Evolutionary conservation across 441 rosid species (phyloP).

Genomic region (Brassica hybrid): DNA sequence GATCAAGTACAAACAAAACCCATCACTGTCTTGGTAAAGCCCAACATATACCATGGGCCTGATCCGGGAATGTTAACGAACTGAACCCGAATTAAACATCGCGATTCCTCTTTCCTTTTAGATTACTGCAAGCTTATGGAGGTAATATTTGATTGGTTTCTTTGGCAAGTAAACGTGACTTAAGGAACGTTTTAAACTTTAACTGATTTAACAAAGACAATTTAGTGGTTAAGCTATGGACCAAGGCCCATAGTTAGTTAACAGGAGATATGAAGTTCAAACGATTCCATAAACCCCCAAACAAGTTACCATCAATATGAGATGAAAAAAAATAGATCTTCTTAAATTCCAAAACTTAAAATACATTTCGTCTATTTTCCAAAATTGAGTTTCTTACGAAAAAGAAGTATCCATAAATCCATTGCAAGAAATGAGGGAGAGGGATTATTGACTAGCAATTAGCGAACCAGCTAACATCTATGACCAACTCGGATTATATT

Average conservation of each 20-base stretch:
- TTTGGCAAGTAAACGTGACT: background rate
- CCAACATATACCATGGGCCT: constrained; percentile 18
- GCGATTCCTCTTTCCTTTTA: background rate
- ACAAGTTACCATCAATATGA: no score
- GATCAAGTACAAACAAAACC: background rate
- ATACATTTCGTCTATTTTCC: background rate
- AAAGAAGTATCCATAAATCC: background rate
- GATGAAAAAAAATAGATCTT: no score
- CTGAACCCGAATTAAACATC: background rate
- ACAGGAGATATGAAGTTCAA: background rate
- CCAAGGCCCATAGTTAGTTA: constrained; percentile 8
- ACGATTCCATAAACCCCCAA: background rate
- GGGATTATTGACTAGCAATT: background rate
- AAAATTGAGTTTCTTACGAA: no score
- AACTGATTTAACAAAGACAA: background rate
- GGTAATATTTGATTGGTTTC: constrained; percentile 5
- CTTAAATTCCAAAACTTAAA: background rate
- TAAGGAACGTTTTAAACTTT: constrained; percentile 11
- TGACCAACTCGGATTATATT: background rate
- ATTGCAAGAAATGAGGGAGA: background rate
- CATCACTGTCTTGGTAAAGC: constrained; percentile 4
- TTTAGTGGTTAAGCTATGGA: background rate
- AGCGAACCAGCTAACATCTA: background rate
- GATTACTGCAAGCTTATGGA: background rate
- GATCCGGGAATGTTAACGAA: background rate